These are phyloP conservation scores for Mollisia scopiformis DNA, from an alignment of 2,329 filamentous ascomycete genomes.

Conservation along the genomic window DNA sequence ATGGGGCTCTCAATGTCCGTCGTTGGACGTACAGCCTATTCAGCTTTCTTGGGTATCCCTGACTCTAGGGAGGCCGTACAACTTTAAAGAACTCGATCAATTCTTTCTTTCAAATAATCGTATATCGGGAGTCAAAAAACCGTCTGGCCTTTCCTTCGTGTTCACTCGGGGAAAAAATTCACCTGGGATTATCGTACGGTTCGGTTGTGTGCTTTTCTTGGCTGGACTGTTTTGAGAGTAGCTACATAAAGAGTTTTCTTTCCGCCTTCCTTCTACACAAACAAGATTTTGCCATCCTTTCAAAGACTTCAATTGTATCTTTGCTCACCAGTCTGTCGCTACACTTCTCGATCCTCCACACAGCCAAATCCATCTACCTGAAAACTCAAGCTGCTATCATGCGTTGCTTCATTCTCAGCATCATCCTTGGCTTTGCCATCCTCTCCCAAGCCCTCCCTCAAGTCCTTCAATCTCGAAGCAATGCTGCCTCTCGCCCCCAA, in stretches of 20 bases:
- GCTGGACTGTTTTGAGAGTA: background rate
- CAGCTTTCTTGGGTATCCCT: background rate
- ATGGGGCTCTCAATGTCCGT: background rate
- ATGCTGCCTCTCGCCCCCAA: background rate
- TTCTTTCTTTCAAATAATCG: background rate
- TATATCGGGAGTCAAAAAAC: background rate
- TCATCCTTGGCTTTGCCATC: constrained; percentile 14
- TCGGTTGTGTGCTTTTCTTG: background rate
- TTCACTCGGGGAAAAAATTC: background rate
- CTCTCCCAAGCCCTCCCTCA: constrained; percentile 8
- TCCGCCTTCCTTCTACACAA: background rate
- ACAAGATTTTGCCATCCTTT: background rate
- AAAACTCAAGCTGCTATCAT: constrained; percentile 6
- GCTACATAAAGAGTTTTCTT: background rate
- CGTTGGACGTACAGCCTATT: background rate
- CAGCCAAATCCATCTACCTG: no score
- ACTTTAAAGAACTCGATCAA: background rate
- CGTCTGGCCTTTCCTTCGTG: background rate
- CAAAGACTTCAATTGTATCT: background rate
- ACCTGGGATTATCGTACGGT: background rate
- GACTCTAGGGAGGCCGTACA: background rate
- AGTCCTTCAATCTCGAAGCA: background rate
- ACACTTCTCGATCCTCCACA: background rate
- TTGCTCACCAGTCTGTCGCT: background rate
- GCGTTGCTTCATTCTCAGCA: constrained; percentile 15